These are phyloP conservation scores for Actinidia chinensis DNA, from an alignment of 179 eudicot genomes.

Conservation along the genomic window DNA sequence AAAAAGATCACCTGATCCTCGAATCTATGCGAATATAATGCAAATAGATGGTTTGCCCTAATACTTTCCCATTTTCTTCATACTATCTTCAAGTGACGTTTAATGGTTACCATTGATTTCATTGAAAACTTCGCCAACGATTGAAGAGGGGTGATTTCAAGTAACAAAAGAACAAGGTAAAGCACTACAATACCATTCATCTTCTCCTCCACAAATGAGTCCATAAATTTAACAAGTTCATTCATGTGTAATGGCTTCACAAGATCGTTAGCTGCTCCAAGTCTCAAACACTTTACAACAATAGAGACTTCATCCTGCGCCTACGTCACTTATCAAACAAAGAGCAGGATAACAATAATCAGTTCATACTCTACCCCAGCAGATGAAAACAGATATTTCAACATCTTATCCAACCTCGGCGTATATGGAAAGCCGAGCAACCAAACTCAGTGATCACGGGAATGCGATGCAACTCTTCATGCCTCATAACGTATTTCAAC, in stretches of 20 bases:
- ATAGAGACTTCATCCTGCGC: conserved; percentile 91
- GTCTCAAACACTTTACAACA: conserved; percentile 93
- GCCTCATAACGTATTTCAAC: conserved; percentile 86
- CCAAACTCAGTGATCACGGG: conserved; percentile 83
- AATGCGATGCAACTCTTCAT: conserved; percentile 74
- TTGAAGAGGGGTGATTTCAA: conserved; percentile 17
- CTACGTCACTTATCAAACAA: conserved; percentile 77
- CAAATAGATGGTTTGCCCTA: background rate
- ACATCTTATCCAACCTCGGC: no score
- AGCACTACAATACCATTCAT: conserved; percentile 55
- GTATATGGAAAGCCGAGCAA: background rate
- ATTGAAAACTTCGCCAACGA: background rate
- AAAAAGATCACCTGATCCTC: background rate
- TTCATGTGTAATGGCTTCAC: conserved; percentile 97
- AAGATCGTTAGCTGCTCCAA: conserved; percentile 98
- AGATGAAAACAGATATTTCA: no score
- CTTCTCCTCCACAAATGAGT: conserved; percentile 99
- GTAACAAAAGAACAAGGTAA: conserved; percentile 6
- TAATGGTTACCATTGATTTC: no score
- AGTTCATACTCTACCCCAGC: background rate
- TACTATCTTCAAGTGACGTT: background rate
- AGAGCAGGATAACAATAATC: conserved; percentile 15
- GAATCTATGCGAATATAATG: background rate
- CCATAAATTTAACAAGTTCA: conserved; percentile 92
- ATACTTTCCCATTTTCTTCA: background rate